phyloP scores from a whole-genome alignment of 305 asterid genomes.

The Caryopteris hybrid region DNA sequence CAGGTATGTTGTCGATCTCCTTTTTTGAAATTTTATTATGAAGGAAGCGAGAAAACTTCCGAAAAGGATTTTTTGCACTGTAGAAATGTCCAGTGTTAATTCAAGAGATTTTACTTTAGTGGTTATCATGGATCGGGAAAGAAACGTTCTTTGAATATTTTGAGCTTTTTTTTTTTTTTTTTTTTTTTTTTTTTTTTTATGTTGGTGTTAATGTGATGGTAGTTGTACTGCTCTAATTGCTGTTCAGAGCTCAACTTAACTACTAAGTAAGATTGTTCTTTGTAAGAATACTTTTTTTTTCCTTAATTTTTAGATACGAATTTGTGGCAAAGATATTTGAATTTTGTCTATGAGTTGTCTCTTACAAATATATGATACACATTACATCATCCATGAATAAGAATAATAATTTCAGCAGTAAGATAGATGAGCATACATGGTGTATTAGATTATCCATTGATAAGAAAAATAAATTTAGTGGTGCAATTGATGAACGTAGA shows the following conservation, averaged over 20 bases:
- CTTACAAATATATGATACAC: neutral
- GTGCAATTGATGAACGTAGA: too few relatives aligned
- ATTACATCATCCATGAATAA: neutral
- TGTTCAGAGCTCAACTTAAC: conserved; percentile 14
- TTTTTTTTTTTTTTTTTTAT: too few relatives aligned
- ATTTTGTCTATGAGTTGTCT: conserved; percentile 7
- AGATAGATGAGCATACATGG: neutral
- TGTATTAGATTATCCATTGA: neutral
- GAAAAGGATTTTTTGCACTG: neutral
- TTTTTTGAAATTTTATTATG: neutral
- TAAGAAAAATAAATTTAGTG: neutral
- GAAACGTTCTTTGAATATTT: neutral
- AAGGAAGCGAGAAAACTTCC: neutral
- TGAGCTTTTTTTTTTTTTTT: neutral
- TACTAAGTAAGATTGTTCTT: neutral
- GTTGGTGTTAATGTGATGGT: neutral
- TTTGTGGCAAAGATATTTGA: neutral
- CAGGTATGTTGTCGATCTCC: conserved; percentile 26
- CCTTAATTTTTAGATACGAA: neutral
- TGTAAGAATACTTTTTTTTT: neutral
- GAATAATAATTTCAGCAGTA: neutral
- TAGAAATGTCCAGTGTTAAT: too few relatives aligned
- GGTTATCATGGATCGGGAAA: conserved; percentile 6
- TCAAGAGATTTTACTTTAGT: neutral
- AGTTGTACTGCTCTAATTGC: neutral